Base-by-base conservation (phyloP, 2,329 filamentous ascomycete genomes). In the Penicillium sp. region DNA sequence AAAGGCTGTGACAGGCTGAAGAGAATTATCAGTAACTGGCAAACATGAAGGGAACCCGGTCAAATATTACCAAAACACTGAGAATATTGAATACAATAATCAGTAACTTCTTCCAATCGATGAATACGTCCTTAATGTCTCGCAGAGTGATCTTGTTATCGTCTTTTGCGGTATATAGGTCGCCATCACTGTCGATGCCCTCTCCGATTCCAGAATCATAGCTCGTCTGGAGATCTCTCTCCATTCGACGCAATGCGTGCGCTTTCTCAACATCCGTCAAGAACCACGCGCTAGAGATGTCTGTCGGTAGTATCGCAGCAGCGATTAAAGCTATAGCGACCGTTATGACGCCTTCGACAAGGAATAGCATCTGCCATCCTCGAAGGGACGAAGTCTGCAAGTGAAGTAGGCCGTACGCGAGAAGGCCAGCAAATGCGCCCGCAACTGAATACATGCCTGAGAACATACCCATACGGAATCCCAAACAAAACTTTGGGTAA, bases 401-500 rank as follows among this genome's bases (percentile, higher is more conserved):
- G 22, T 68, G 66, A 37, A 70, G 62, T 16, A 65, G 49, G 8
- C 63, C 66, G 38, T 68, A 71, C 0, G 65, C 60, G 40, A 83
- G 67, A 2, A 83, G 62, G 3, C 82, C 81, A 14, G 81, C 81
- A 11, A 83, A 70, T 0, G 80, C 81, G 4, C 81, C 81, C 7
- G 81, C 80, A 0, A 84, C 74, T 2, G 82, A 80, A 49, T 77
- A 79, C 69, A 82, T 81, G 3, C 82, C 81, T 56, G 83, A 84
- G 66, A 83, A 83, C 40, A 83, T 70, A 7, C 77, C 81, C n/a
- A 83, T 70, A 2, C 82, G 76, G 26, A 77, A 75, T 11, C 76
- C 82, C 57, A 83, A 82, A 54, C 83, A 81, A 67, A 79, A 83
- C 52, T 81, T 78, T 2, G 81, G 82, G 63, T 83, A 83, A 70